Evolutionary conservation across 164 flowering plant genomes (phyloP), one percentile per base, ranked within the genome.

Genomic region (Sextonia rubra): DNA sequence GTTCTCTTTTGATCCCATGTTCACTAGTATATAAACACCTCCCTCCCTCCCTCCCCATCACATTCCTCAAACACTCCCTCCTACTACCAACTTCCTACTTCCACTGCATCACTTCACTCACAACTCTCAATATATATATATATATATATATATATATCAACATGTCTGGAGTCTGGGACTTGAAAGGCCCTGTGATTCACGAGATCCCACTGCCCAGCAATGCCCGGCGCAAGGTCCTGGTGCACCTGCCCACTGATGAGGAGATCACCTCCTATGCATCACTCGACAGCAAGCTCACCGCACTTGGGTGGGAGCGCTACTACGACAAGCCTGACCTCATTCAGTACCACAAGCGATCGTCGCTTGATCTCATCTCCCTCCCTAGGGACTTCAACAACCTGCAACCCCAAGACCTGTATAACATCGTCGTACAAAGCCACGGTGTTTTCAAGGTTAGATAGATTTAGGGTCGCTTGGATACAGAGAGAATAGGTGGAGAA

Each of bases 131-230:
- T 12, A 47, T 12, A 47, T n/a, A n/a, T n/a, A n/a, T n/a, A n/a
- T 6, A 47, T 6, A 52, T 4, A 18, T 4, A 52, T 11, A 52
- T 5, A 52, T 5, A 15, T 3, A 64, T 5, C 26, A 72, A 22
- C 9, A 88, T 94, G 98, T 90, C 98, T 1, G 98, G 98, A 3
- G 98, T 94, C n/a, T 94, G 97, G 97, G 89, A 86, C 30, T 94
- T 94, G 93, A 86, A 48, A 56, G 91, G 94, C 0, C 94, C 89
- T 9, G 84, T 92, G 12, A 83, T 91, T 20, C 80, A 89, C 1
- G 49, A 47, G 0, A 12, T 7, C 12, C 49, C 11, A 12, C 49
- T 6, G 12, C 12, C 49, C 6, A 5, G 58, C n/a, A 52, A 52
- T 52, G 58, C 20, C 64, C 18, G 23, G 76, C 82, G 75, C 70